phyloP scores from a whole-genome alignment of 2,329 filamentous ascomycete species.

The Moelleriella libera region DNA sequence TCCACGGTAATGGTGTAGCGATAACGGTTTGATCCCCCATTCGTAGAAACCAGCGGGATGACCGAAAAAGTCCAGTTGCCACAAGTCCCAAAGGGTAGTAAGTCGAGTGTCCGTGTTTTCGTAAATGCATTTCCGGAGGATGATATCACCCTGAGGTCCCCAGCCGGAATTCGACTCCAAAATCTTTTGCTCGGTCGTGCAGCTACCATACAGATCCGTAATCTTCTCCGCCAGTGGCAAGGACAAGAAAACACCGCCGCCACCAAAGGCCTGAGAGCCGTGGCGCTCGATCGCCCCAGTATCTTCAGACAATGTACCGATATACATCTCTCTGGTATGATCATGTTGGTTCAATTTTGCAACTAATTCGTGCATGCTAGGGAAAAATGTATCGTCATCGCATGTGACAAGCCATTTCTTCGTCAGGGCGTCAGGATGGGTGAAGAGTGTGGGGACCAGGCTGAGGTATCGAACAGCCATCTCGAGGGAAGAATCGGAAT shows the following conservation, averaged over 20 bases:
- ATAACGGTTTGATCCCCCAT: slow-evolving; percentile 43
- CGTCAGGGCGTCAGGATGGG: slow-evolving; percentile 28
- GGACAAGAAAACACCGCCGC: slow-evolving; percentile 48
- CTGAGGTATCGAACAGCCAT: slow-evolving; percentile 46
- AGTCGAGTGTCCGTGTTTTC: slow-evolving; percentile 45
- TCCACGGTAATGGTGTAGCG: slow-evolving; percentile 50
- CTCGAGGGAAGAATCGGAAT: slow-evolving; percentile 35
- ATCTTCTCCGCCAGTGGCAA: slow-evolving; percentile 32
- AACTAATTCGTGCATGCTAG: slow-evolving; percentile 39
- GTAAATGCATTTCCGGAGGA: slow-evolving; percentile 50
- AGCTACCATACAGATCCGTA: slow-evolving; percentile 27
- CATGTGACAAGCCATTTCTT: slow-evolving; percentile 49
- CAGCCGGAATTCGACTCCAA: slow-evolving; percentile 41
- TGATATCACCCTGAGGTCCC: slow-evolving; percentile 46
- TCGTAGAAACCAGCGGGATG: slow-evolving; percentile 53
- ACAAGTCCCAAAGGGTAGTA: slow-evolving; percentile 41
- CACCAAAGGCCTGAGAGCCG: slow-evolving; percentile 49
- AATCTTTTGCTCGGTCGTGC: slow-evolving; percentile 35
- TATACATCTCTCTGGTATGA: slow-evolving; percentile 36
- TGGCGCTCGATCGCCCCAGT: slow-evolving; percentile 44
- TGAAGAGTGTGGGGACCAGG: slow-evolving; percentile 38
- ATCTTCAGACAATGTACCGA: slow-evolving; percentile 49
- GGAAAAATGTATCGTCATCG: slow-evolving; percentile 54
- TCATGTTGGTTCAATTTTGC: slow-evolving; percentile 38
- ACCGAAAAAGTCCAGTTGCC: slow-evolving; percentile 45